These are phyloP conservation scores for Berberis vulgaris DNA, from an alignment of 164 flowering plant species.

Conservation along the genomic window DNA sequence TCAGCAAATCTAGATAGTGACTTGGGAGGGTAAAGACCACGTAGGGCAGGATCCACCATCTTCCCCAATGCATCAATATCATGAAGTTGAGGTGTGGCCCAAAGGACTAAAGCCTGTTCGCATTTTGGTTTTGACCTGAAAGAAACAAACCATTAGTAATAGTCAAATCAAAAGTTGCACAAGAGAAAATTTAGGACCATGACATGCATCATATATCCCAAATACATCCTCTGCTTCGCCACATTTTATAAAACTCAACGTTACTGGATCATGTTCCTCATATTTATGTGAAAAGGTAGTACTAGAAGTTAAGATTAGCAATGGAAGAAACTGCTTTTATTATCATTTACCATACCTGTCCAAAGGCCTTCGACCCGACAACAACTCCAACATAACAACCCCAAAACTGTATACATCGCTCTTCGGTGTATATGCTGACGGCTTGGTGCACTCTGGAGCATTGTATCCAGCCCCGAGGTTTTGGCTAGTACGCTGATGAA, in stretches of 20 bases:
- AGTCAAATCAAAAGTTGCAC: not conserved
- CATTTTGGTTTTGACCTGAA: constrained; percentile 45
- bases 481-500: constrained; percentile 40
- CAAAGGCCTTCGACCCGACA: constrained; percentile 73
- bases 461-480: constrained; percentile 54
- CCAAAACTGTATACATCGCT: constrained; percentile 90
- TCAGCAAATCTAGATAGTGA: constrained; percentile 78
- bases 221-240: too few relatives aligned
- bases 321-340: not conserved
- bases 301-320: not conserved
- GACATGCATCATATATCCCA: too few relatives aligned
- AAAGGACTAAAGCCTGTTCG: constrained; percentile 62
- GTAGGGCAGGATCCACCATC: constrained; percentile 83
- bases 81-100: constrained; percentile 83
- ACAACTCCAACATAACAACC: constrained; percentile 82
- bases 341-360: constrained; percentile 39
- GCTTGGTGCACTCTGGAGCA: constrained; percentile 74
- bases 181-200: too few relatives aligned
- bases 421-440: constrained; percentile 54
- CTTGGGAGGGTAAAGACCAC: constrained; percentile 79
- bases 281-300: too few relatives aligned
- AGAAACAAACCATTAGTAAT: not conserved
- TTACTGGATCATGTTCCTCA: too few relatives aligned
- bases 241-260: too few relatives aligned
- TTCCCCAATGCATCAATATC: constrained; percentile 67